Evolutionary conservation across 345 rosid genomes (phyloP), one percentile per base, ranked within the genome.

Genomic region (Boechera retrofracta): DNA sequence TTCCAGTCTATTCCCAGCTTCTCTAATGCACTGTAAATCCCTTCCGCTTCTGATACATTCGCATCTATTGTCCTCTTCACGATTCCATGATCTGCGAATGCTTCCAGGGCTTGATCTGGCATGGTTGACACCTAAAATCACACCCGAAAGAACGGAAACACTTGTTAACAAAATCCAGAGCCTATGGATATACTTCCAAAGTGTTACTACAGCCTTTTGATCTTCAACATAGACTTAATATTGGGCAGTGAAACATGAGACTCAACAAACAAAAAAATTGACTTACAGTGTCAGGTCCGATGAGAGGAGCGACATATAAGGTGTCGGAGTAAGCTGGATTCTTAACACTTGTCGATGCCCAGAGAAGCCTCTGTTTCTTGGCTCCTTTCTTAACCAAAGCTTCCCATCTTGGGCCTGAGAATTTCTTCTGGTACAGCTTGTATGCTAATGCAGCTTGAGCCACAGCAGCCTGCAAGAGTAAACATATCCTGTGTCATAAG

Each of bases 51-150:
- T 0, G 97, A 91, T 9, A 91, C 86, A 45, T 89, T 89, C 0
- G 89, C 78, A 70, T 95, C 99, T n/a, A 95, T 95, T 10, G 99
- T 92, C 84, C 99, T 89, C 54, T 85, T 86, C 52, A 87, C 98
- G 0, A 51, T 72, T 71, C 99, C 99, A 29, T 95, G 99, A 53
- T 95, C 96, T 4, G 88, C 11, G 42, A 92, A 91, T 47, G 98
- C 98, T 83, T 87, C 94, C 73, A 95, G 89, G 31, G 98, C 98
- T 84, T 95, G 99, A 85, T 95, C 99, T 0, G 99, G 99, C 99
- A 95, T 95, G 41, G 99, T 92, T 54, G 98, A 92, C 36, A 95
- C 98, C 99, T 95, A 81, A 18, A 77, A 38, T 2, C 24, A 2
- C 69, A 42, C 36, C 15, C 33, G 62, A 36, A 52, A 35, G 0